A percentile compares a stretch with the other conserved stretches of the same genome.
phyloP scores from a whole-genome alignment of 768 basidiomycete genomes.

The Dictyophora rubrovolvata region DNA sequence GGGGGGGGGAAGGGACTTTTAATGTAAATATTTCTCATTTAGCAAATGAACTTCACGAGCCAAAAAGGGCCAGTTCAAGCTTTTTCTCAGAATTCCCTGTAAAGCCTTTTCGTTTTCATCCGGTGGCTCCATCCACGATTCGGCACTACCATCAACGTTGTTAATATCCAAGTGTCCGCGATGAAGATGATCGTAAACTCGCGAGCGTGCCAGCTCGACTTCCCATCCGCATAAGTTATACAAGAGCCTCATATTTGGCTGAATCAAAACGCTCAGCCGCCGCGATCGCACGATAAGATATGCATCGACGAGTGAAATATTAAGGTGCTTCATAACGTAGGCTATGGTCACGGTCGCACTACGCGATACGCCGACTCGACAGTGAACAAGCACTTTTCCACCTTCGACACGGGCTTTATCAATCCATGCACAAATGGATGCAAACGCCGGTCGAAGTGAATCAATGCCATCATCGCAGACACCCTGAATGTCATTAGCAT shows the following conservation, averaged over 20 bases:
- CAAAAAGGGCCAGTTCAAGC: conserved; percentile 76
- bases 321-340: conserved; percentile 91
- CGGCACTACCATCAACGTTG: not conserved
- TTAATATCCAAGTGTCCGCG: not conserved
- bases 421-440: conserved; percentile 88
- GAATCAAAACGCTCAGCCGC: conserved; percentile 80
- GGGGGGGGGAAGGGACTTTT: conserved; percentile 9
- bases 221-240: conserved; percentile 96
- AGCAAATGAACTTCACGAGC: conserved; percentile 76
- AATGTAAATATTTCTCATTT: conserved; percentile 73
- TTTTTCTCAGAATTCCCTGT: conserved; percentile 34
- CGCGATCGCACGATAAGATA: conserved; percentile 89
- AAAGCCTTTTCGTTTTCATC: conserved; percentile 3
- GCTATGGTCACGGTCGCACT: conserved; percentile 96
- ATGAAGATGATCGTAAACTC: conserved; percentile 24
- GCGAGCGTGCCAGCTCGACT: conserved; percentile 74
- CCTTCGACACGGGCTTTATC: conserved; percentile 73
- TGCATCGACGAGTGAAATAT: conserved; percentile 79
- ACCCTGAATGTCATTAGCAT: conserved; percentile 26
- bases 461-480: conserved; percentile 97
- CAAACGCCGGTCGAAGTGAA: conserved; percentile 80
- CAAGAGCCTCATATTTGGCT: conserved; percentile 92
- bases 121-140: not conserved
- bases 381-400: conserved; percentile 90
- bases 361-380: conserved; percentile 96